A percentile compares a stretch with the other conserved stretches of the same genome.
phyloP scores from a whole-genome alignment of 345 rosid species.

The Excoecaria cochinchinensis region DNA sequence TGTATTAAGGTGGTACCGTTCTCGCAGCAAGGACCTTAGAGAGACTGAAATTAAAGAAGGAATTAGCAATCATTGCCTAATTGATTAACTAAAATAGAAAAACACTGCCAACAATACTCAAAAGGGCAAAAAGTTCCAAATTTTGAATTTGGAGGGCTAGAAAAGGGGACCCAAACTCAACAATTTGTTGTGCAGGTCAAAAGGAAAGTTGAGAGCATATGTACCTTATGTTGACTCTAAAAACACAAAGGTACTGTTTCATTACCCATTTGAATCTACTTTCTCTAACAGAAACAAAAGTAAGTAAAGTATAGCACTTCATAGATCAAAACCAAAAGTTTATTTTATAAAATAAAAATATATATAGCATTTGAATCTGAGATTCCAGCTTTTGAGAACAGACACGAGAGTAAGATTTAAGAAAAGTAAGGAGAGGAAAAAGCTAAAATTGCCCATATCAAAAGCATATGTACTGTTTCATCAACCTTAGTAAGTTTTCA shows the following conservation, averaged over 20 bases:
- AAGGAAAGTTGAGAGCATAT: background rate
- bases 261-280: slow-evolving; percentile 5
- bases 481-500: background rate
- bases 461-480: slow-evolving; percentile 14
- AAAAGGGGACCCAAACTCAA: background rate
- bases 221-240: slow-evolving; percentile 5
- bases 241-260: background rate
- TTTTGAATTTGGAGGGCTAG: background rate
- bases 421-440: slow-evolving; percentile 1
- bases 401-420: background rate
- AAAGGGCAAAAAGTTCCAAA: slow-evolving; percentile 11
- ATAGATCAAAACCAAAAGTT: background rate
- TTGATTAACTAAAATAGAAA: background rate
- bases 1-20: too few relatives aligned
- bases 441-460: background rate
- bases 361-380: slow-evolving; percentile 15
- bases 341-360: background rate
- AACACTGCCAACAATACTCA: background rate
- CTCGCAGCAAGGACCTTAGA: too few relatives aligned
- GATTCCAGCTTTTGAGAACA: slow-evolving; percentile 12
- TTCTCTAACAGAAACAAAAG: slow-evolving; percentile 5
- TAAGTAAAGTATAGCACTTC: slow-evolving; percentile 3
- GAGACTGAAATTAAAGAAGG: background rate
- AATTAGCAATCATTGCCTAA: slow-evolving; percentile 1
- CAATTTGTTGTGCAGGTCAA: background rate